Conservation (phyloP, 345 rosid genomes). For the Citrus unshiu region DNA sequence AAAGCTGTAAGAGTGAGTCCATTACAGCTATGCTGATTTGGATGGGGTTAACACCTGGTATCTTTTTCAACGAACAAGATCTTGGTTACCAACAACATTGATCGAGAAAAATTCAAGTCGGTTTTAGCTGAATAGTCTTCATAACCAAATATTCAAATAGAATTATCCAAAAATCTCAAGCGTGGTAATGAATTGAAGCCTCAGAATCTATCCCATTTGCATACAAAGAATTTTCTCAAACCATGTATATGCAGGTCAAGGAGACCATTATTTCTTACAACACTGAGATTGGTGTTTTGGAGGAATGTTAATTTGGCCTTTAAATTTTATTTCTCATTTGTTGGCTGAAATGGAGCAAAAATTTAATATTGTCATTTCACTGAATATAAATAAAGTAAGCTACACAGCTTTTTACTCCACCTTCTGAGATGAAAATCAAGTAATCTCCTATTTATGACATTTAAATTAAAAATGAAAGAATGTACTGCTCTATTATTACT, state of each 20-base stretch:
- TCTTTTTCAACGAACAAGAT: constrained; percentile 17
- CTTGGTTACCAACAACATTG: constrained; percentile 6
- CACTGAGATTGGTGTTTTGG: neutral
- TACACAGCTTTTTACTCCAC: neutral
- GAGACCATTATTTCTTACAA: constrained; percentile 16
- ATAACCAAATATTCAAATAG: neutral
- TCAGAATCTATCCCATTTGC: constrained; percentile 4
- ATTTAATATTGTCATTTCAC: neutral
- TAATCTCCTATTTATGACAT: neutral
- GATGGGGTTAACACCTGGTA: constrained; percentile 22
- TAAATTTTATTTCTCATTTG: neutral
- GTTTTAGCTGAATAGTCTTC: constrained; percentile 4
- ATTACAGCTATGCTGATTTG: constrained; percentile 11
- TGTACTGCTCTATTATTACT: constrained; percentile 26
- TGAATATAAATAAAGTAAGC: neutral
- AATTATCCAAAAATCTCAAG: neutral
- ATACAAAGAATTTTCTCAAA: constrained; percentile 9
- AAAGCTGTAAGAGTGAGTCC: constrained; percentile 18
- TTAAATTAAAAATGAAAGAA: neutral
- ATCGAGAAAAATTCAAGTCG: constrained; percentile 15
- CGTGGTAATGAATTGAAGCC: neutral
- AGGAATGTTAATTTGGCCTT: neutral
- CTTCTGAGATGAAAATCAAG: neutral
- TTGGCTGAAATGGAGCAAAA: neutral
- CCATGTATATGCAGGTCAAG: constrained; percentile 12